Conservation (phyloP, 2,329 filamentous ascomycete species). For the Colletotrichum tamarilloi region DNA sequence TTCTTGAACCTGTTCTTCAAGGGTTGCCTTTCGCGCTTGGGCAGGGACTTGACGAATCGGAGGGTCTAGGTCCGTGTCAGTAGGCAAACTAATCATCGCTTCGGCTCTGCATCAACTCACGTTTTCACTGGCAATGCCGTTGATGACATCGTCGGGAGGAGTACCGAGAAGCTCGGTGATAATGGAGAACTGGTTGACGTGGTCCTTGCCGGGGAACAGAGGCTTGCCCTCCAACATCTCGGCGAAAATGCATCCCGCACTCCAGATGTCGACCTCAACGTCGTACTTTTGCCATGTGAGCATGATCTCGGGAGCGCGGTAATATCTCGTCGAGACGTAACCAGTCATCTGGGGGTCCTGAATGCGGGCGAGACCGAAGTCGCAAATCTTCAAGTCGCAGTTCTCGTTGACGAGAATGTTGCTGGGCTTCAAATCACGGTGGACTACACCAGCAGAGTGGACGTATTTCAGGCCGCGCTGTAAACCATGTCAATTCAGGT, state of each 20-base stretch:
- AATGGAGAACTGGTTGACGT: conserved; percentile 99
- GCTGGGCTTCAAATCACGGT: conserved; percentile 97
- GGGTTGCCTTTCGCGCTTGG: conserved; percentile 91
- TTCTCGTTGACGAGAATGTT: conserved; percentile 99
- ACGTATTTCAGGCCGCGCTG: conserved; percentile 99
- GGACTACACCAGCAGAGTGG: conserved; percentile 96
- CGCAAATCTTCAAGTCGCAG: conserved; percentile 99
- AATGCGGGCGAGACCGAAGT: conserved; percentile 96
- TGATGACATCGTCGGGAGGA: conserved; percentile 97
- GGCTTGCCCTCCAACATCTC: conserved; percentile 99
- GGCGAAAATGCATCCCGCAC: conserved; percentile 97
- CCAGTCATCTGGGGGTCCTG: conserved; percentile 99
- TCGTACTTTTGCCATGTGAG: conserved; percentile 99
- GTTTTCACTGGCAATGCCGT: conserved; percentile 98
- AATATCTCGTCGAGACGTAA: conserved; percentile 98
- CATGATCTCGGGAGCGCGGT: conserved; percentile 99
- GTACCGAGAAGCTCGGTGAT: conserved; percentile 98
- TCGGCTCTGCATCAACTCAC: conserved; percentile 59
- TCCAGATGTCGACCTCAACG: conserved; percentile 99
- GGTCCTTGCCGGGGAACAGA: conserved; percentile 97
- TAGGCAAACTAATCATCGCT: background rate
- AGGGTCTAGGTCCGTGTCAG: conserved; percentile 72
- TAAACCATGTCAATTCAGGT: conserved; percentile 28
- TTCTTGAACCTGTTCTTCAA: conserved; percentile 93
- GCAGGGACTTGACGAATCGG: conserved; percentile 96